Evolutionary conservation across 208 protist species (phyloP).

Genomic region (Leishmania lainsoni): DNA sequence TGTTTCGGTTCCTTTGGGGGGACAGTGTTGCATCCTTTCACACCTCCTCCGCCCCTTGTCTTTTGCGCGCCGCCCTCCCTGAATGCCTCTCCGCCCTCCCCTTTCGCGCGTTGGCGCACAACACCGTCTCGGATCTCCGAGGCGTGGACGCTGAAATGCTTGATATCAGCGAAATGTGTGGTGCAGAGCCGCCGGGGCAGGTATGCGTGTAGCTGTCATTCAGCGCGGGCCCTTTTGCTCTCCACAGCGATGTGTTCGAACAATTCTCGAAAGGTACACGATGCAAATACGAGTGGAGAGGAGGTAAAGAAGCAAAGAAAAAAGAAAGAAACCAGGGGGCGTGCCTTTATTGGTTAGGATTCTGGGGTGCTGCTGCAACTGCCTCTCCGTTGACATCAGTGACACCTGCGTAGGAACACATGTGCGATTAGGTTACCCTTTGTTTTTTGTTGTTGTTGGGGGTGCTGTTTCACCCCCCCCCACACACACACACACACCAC

Average conservation of each 20-base stretch:
- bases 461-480: not conserved
- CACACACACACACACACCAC: no score
- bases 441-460: not conserved
- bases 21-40: not conserved
- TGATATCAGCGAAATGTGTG: not conserved
- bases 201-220: not conserved
- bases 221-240: not conserved
- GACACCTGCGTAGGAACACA: not conserved
- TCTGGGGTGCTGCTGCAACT: not conserved
- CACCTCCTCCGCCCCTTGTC: not conserved
- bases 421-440: not conserved
- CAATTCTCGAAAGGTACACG: not conserved
- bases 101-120: not conserved
- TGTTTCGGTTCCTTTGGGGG: not conserved
- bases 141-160: not conserved
- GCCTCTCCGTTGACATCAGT: not conserved
- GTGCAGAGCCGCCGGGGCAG: not conserved
- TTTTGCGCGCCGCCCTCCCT: not conserved
- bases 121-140: not conserved
- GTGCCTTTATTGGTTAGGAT: not conserved
- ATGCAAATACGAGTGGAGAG: no score
- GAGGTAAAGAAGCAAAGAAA: not conserved
- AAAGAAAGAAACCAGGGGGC: not conserved
- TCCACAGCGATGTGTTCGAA: not conserved
- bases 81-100: not conserved